Conservation (phyloP, 148 eudicot species). For the Cornus suecica region DNA sequence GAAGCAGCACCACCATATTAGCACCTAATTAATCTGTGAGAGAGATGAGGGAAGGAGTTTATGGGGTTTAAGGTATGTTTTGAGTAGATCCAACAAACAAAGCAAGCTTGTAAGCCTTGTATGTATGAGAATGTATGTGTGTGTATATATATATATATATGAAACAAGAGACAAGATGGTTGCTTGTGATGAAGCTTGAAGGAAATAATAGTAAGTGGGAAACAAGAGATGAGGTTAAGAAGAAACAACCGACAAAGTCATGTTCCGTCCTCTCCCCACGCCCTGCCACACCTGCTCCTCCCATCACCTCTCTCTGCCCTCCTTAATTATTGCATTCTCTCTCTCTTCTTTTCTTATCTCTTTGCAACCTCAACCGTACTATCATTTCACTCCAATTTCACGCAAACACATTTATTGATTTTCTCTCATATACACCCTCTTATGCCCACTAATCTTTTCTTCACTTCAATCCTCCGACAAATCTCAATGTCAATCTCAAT, state of each 20-base stretch:
- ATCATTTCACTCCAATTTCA: not conserved
- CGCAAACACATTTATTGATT: not conserved
- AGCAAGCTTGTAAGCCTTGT: too few relatives aligned
- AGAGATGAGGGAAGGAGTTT: not conserved
- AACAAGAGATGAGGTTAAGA: not conserved
- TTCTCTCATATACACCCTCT: not conserved
- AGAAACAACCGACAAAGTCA: conserved; percentile 40
- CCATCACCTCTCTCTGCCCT: conserved; percentile 12
- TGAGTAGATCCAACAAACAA: conserved; percentile 34
- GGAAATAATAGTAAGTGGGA: not conserved
- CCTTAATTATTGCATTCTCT: conserved; percentile 12
- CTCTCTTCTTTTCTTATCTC: not conserved
- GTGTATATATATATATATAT: conserved; percentile 7
- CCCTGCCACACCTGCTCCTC: conserved; percentile 31
- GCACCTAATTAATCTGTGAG: not conserved
- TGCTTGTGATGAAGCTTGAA: conserved; percentile 48
- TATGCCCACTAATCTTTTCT: not conserved
- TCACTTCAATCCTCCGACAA: not conserved
- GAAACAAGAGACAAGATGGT: conserved; percentile 62
- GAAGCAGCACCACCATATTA: not conserved
- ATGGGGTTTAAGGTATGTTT: too few relatives aligned
- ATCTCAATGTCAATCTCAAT: not conserved
- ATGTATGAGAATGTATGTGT: too few relatives aligned
- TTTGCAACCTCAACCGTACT: not conserved
- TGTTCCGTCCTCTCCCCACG: conserved; percentile 33